Evolutionary conservation across 2,329 filamentous ascomycete species (phyloP), one percentile per base, ranked within the genome.

Genomic region (Thermothelomyces thermophilus): DNA sequence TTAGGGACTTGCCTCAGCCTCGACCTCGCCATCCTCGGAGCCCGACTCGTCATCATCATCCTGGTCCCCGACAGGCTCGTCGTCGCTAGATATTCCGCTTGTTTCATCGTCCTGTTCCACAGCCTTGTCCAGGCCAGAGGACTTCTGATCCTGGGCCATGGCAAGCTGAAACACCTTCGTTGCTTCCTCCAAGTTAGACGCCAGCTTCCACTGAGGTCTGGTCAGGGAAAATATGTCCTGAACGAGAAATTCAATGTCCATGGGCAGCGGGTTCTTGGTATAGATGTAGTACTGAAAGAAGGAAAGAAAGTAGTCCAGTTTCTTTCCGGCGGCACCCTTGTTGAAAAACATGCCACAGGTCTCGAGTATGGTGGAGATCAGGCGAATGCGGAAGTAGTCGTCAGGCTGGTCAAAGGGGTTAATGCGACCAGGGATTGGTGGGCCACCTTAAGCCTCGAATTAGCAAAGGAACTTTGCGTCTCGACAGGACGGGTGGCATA

Each of bases 251-350:
- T 98, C 93, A 41, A 97, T 87, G 58, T 98, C 93, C 88, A 98
- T 94, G 0, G 94, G 93, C 34, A 96, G 70, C 0, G 86, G 77
- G 17, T 91, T 83, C 68, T 98, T 98, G 17, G 87, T 90, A 62
- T 86, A 83, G 58, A 97, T 85, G 68, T 98, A 98, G 67, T 96
- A 97, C 79, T 87, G 90, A 61, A 98, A 89, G 69, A 97, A 97
- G 0, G 86, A 91, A 53, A 98, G 74, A 68, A 97, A 98, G 67
- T 95, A 97, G 63, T 98, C 93, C 9, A 98, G 78, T 70, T 97
- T 98, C 74, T 97, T 97, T 67, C 90, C 94, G 1, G 90, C 87
- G 37, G 86, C 83, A 7, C 94, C 93, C 60, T 91, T 86, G 66
- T 93, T 93, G 62, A 96, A 98, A 71, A 91, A 98, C 67, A 94